Evolutionary conservation across 768 basidiomycete species (phyloP).

Genomic region (Leccinum imitatum): DNA sequence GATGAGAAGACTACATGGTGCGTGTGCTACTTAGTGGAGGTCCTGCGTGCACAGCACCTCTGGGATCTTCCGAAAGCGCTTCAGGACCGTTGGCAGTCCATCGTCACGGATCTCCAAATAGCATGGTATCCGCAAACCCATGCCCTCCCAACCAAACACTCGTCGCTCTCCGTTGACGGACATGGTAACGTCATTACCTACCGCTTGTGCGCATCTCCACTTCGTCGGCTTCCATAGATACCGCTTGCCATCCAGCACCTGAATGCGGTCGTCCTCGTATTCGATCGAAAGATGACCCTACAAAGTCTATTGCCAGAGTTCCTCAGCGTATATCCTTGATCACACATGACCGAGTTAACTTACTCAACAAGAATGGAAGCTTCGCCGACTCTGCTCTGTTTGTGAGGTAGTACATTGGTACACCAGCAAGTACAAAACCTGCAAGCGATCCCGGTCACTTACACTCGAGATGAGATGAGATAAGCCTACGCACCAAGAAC

Average conservation of each 20-base stretch:
- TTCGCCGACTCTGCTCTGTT: conserved; percentile 47
- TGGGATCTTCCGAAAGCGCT: not conserved
- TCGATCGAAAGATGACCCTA: conserved; percentile 43
- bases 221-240: conserved; percentile 63
- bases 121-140: not conserved
- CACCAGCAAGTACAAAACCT: conserved; percentile 78
- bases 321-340: conserved; percentile 3
- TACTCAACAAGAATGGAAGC: conserved; percentile 35
- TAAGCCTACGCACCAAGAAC: conserved; percentile 64
- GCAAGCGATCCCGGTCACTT: conserved; percentile 3
- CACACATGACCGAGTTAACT: conserved; percentile 22
- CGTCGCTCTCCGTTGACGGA: not conserved
- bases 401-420: conserved; percentile 84
- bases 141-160: not conserved
- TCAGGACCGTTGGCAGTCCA: not conserved
- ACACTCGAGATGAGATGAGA: not conserved
- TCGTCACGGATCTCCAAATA: not conserved
- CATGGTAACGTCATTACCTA: conserved; percentile 1
- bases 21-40: no score
- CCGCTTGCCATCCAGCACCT: conserved; percentile 73
- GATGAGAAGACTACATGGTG: not conserved
- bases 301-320: conserved; percentile 35
- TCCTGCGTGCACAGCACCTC: not conserved
- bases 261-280: conserved; percentile 51
- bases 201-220: conserved; percentile 53